Base-by-base conservation (phyloP, 2,329 filamentous ascomycete genomes). In the Clonostachys chloroleuca region DNA sequence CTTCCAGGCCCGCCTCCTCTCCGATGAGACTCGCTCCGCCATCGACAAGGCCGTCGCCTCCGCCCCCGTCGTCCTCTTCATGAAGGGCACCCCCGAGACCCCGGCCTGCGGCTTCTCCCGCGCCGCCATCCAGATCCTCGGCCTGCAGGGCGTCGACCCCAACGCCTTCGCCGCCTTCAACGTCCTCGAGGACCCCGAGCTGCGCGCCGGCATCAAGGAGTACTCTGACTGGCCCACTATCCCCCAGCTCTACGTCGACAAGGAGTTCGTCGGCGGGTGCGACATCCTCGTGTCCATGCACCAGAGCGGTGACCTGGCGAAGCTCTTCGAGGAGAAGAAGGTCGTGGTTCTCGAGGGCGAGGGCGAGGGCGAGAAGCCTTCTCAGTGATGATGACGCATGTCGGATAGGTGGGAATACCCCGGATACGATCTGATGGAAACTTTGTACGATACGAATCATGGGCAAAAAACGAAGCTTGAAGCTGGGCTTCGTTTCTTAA, bases 161-260 rank as follows among this genome's bases (percentile, higher is more conserved):
- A 78, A 80, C 54, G 97, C 97, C 74, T 99, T 99, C 65, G 89
- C 91, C n/a, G 92, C 94, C 8, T 96, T 96, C 70, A 97, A 99
- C 70, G 94, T 99, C 37, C 71, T 99, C 48, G 94, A 97, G 70
- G 92, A 97, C 66, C 69, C 86, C 5, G 92, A 95, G 64, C 70
- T 99, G 63, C 83, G 94, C 58, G 74, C 84, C 70, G 92, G 94
- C 45, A 96, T 99, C 74, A 99, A 99, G 73, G 92, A 99, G 71
- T 99, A 94, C 76, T 96, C 92, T 2, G 94, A 97, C 65, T 99
- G 94, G 94, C 94, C 94, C 13, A 99, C 94, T 17, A 97, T 99
- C 64, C 94, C 94, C 7, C 94, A 99, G 69, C 78, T 99, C 16
- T 99, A 97, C 69, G 78, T 99, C 45, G 83, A 95, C 53, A 92